These are phyloP conservation scores for Paracamarosporium sp. DNA, from an alignment of 2,329 filamentous ascomycete genomes.

Conservation along the genomic window DNA sequence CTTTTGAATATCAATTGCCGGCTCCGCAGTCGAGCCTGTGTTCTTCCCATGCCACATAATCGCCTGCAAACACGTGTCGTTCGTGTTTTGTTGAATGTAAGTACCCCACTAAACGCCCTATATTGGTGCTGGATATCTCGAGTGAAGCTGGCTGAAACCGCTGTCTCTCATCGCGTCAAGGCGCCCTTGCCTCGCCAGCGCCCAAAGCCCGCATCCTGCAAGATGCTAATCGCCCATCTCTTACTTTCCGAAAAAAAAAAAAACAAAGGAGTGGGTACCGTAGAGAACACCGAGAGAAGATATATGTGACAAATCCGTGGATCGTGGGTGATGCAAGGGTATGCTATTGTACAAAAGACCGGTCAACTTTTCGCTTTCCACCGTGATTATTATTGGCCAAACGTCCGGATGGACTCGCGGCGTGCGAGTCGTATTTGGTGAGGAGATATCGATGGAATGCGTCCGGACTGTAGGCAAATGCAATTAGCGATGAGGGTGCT, in stretches of 20 bases:
- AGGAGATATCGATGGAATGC: not conserved
- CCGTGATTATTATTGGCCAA: not conserved
- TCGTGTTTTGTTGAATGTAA: not conserved
- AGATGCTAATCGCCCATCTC: constrained; percentile 8
- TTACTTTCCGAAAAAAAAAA: constrained; percentile 9
- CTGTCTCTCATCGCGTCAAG: not conserved
- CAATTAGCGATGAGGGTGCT: constrained; percentile 41
- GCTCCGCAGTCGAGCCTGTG: not conserved
- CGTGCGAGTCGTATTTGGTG: not conserved
- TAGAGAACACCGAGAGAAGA: constrained; percentile 6
- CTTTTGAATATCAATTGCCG: constrained; percentile 9
- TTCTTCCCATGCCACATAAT: not conserved
- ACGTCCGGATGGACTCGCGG: not conserved
- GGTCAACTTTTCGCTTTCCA: not conserved
- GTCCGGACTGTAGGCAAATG: not conserved
- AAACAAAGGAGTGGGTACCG: constrained; percentile 14
- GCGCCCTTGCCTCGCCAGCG: not conserved
- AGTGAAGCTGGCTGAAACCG: not conserved
- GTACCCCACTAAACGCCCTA: not conserved
- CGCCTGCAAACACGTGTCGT: not conserved
- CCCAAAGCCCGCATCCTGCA: not conserved
- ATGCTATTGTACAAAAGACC: constrained; percentile 26
- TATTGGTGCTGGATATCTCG: constrained; percentile 2
- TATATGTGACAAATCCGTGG: constrained; percentile 19
- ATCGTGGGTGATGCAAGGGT: constrained; percentile 11